Conservation (phyloP, 2,329 filamentous ascomycete species). For the Alternaria postmessia region DNA sequence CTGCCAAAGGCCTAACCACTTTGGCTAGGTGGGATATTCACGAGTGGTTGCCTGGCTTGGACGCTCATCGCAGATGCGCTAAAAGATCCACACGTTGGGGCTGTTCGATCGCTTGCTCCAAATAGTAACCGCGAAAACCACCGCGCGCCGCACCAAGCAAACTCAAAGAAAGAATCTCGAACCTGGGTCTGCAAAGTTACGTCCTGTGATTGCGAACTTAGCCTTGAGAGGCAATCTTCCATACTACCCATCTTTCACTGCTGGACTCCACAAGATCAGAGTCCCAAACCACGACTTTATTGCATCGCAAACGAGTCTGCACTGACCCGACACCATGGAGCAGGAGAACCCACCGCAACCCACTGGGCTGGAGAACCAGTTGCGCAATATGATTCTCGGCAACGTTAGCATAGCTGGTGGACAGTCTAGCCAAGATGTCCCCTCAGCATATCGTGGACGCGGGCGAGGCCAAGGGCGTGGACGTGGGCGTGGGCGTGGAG, state of each 20-base stretch:
- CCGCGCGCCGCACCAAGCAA: neutral
- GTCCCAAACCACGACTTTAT: neutral
- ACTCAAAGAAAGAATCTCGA: neutral
- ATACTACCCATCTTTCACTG: neutral
- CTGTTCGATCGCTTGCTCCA: neutral
- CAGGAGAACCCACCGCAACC: conserved; percentile 16
- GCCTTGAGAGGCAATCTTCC: neutral
- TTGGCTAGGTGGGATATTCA: neutral
- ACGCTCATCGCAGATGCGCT: neutral
- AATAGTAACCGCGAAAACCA: neutral
- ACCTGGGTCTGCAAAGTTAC: neutral
- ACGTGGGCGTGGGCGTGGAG: conserved; percentile 28
- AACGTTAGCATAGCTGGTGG: conserved; percentile 52
- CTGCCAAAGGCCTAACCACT: neutral
- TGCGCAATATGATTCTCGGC: conserved; percentile 68
- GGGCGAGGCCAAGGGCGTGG: conserved; percentile 21
- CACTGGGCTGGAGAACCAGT: conserved; percentile 59
- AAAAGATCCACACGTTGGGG: neutral
- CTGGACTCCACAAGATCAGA: neutral
- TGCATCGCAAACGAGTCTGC: neutral
- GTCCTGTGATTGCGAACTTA: neutral
- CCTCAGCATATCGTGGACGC: conserved; percentile 26
- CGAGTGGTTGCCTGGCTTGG: neutral
- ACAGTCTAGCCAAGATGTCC: conserved; percentile 27
- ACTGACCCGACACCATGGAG: conserved; percentile 28